A percentile compares a stretch with the other conserved stretches of the same genome.
phyloP scores from a whole-genome alignment of 2,329 filamentous ascomycete genomes.

The Mycosphaerella sp. region DNA sequence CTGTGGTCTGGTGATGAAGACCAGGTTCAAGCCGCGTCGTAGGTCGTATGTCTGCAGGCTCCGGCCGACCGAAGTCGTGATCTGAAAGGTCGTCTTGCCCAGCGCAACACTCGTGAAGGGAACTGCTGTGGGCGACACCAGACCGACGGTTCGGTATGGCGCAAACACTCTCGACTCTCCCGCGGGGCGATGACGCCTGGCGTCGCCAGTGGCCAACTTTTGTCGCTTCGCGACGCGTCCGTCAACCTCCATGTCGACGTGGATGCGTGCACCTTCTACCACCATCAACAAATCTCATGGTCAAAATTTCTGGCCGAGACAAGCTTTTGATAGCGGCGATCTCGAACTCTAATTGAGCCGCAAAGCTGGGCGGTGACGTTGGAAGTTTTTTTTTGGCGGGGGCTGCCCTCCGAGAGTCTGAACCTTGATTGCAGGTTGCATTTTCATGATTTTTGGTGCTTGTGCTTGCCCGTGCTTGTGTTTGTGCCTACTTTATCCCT shows the following conservation, averaged over 20 bases:
- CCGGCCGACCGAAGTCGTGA: conserved; percentile 88
- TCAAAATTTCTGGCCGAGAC: neutral
- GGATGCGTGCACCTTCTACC: neutral
- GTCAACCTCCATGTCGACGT: conserved; percentile 12
- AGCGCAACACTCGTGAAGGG: conserved; percentile 85
- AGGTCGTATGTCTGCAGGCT: conserved; percentile 95
- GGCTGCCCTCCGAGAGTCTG: neutral
- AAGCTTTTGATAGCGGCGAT: neutral
- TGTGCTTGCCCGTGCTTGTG: too few species aligned
- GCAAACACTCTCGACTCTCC: conserved; percentile 73
- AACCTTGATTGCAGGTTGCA: too few species aligned
- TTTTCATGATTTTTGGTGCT: too few species aligned
- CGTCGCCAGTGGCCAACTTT: conserved; percentile 45
- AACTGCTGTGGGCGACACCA: conserved; percentile 84
- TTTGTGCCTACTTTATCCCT: too few species aligned
- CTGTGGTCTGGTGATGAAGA: conserved; percentile 88
- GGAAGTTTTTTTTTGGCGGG: neutral
- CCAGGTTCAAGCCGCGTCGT: conserved; percentile 77
- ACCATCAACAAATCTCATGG: neutral
- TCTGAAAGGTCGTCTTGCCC: conserved; percentile 92
- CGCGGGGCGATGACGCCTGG: conserved; percentile 21
- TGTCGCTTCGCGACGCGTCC: conserved; percentile 58
- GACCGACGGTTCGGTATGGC: conserved; percentile 87
- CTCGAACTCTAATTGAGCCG: neutral
- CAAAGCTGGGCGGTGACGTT: neutral